Evolutionary conservation across 805 yeast species (phyloP), one percentile per base, ranked within the genome.

Genomic region (Ogataea corticis): DNA sequence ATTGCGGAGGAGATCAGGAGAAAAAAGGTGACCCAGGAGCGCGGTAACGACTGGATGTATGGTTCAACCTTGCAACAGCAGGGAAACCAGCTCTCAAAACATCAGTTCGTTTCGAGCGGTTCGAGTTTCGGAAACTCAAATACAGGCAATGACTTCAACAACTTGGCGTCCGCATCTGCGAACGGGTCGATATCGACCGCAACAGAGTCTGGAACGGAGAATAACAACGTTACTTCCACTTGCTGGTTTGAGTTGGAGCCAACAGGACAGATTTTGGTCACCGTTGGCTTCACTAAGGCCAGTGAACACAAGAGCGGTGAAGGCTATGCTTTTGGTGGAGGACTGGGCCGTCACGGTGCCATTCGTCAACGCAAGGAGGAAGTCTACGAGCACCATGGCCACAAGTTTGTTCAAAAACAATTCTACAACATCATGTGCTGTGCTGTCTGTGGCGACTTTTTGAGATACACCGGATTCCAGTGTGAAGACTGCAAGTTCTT

Each of bases 341-440:
- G 88, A 0, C 73, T 86, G 43, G 92, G 89, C 28, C 96, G 99
- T 75, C 97, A 92, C 63, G 98, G 97, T 71, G 99, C 99, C 51
- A 92, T 94, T 53, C 85, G 96, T 59, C 94, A 89, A 66, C 83
- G 91, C 70, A 89, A 91, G 56, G 88, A 83, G 59, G 95, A 87
- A 55, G 88, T 94, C 2, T 87, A 83, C 62, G 97, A 92, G 67
- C 94, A 89, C 57, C 96, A 89, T 63, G 99, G 99, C 14, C 99
- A 94, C 69, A 95, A 89, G 66, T 94, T 94, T 69, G 95, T 88
- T 34, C 96, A 88, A 65, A 92, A 88, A 57, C 96, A 90, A 63
- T 90, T 91, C 63, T 94, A 94, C 75, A 88, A 87, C 57, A 88
- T 94, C 61, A 92, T 94, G 97, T 81, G 94, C 55, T 94, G 99